Evolutionary conservation across 2,329 filamentous ascomycete species (phyloP), one percentile per base, ranked within the genome.

Genomic region (Pseudocercospora pini-densiflorae): DNA sequence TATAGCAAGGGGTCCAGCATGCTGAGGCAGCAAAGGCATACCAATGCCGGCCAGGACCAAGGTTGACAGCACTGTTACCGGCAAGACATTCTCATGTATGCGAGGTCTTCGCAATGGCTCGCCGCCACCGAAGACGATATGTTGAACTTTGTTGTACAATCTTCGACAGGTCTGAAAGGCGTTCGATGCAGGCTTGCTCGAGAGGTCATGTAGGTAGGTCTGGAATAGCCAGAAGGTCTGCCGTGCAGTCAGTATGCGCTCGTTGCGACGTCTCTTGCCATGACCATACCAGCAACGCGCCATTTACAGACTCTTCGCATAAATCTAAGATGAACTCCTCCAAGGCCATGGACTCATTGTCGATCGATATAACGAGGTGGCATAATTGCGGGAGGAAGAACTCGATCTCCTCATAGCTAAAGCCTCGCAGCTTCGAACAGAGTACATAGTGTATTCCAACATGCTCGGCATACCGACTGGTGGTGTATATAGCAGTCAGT

Each of bases 171-270:
- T 94, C 80, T 92, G 90, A 81, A 95, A 95, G 59, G 90, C 86
- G 73, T 89, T 87, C 68, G 90, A 90, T 77, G 91, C 90, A 2
- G 92, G 92, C 65, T 90, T 91, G 75, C 86, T 83, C 63, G 91
- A 87, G 68, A 95, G 87, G 77, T 95, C 92, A 82, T 92, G 90
- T 31, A 95, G 87, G 77, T 95, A 94, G 4, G 91, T 94, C 81
- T 95, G 92, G 79, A 95, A 93, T 60, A 95, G 86, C 92, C 92
- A 95, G 79, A 95, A 95, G 40, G 92, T 94, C 92, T 95, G 75
- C 49, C 62, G 61, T 29, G 9, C 14, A 45, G 62, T 76, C 70
- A 75, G 70, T 63, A 43, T 29, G 21, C 24, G 31, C 19, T 31
- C 55, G 24, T 31, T 3, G 1, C 16, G 33, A 31, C 29, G 12